Evolutionary conservation across 768 basidiomycete species (phyloP), one percentile per base, ranked within the genome.

Genomic region (Cubamyces lactineus): DNA sequence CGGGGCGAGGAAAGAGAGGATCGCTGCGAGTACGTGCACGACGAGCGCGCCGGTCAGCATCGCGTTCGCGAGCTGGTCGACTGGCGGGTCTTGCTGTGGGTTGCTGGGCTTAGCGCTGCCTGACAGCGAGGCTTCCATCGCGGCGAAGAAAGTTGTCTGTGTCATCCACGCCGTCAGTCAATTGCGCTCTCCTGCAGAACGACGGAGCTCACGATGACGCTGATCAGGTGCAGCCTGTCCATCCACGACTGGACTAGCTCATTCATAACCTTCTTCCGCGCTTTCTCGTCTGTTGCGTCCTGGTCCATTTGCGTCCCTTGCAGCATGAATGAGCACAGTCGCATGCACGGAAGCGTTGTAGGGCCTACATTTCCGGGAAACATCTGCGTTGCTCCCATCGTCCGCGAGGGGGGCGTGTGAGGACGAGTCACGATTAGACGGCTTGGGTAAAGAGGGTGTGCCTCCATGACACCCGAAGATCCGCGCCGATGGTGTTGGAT

Each of bases 111-210:
- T 76, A 0, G 82, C 81, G n/a, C 77, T 73, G 24, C 78, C 77
- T 8, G 86, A 72, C 69, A 86, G 73, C 23, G 79, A 80, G 0
- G 83, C 80, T 68, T 86, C 85, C n/a, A 78, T 82, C 0, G 84
- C 80, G 1, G 85, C 86, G 57, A 86, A 86, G 70, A 86, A 86
- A 0, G 85, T 86, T 0, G 85, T 84, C 85, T 86, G 61, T 16
- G 21, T 23, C 9, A 42, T 5, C 43, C 24, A 2, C 52, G 53
- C 45, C 3, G 17, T 62, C 17, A 56, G 53, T 5, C 12, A 16
- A 8, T 23, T 49, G 23, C 12, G 6, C 21, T 26, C 9, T 6
- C 16, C 1, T 43, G 17, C 2, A 21, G 19, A 16, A 16, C 34
- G 26, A 42, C 5, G 21, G 39, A 11, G 13, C 74, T 83, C 67